Evolutionary conservation across 2,329 filamentous ascomycete genomes (phyloP).

Genomic region (Diplodia corticola): DNA sequence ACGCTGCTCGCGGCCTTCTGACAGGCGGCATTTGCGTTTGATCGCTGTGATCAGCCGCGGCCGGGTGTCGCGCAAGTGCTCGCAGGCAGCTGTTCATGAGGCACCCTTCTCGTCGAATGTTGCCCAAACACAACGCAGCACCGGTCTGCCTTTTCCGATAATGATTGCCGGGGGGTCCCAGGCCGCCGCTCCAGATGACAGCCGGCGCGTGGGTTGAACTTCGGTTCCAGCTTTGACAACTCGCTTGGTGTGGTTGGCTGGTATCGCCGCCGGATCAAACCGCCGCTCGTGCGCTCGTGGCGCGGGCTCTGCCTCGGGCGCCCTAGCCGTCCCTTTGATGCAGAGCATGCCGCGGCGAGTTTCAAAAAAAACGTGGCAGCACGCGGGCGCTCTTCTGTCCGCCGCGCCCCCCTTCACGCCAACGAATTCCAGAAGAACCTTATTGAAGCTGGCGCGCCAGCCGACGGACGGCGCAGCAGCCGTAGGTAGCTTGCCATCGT

Average conservation of each 20-base stretch:
- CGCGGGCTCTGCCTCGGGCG: not conserved
- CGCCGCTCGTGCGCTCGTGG: no score
- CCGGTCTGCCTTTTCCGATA: not conserved
- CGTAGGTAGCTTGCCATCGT: not conserved
- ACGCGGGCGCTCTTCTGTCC: not conserved
- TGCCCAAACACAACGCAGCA: not conserved
- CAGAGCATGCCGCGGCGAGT: not conserved
- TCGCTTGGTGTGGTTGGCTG: not conserved
- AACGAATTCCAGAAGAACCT: not conserved
- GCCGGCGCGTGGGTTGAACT: not conserved
- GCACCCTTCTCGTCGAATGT: not conserved
- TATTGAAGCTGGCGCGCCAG: not conserved
- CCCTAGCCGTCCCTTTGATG: not conserved
- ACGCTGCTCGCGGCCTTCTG: constrained; percentile 5
- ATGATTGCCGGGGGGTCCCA: not conserved
- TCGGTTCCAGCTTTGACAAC: not conserved
- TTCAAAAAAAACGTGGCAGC: not conserved
- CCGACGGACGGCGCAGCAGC: not conserved
- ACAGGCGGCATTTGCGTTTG: constrained; percentile 1
- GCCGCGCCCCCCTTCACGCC: not conserved
- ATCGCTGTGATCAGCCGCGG: constrained; percentile 5
- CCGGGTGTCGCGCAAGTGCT: constrained; percentile 1
- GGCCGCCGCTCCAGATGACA: not conserved
- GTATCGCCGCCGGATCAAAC: not conserved
- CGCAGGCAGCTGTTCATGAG: not conserved